phyloP scores from a whole-genome alignment of 345 rosid genomes.

The Eutrema japonicum region DNA sequence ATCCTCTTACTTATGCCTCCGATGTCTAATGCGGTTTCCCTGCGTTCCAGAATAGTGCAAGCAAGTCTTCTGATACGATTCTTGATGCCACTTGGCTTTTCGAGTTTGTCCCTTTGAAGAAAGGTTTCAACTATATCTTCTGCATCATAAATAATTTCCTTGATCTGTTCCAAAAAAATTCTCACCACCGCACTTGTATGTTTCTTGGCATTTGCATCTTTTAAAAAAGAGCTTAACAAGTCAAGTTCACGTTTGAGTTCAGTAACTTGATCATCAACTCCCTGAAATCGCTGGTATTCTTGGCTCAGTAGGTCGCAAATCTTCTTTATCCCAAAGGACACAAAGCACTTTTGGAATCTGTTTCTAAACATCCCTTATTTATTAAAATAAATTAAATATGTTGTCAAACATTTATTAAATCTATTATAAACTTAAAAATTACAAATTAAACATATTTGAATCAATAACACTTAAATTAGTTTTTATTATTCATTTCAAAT shows the following conservation, averaged over 20 bases:
- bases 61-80: neutral
- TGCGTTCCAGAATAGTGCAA: neutral
- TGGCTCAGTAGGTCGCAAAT: conserved; percentile 25
- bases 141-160: conserved; percentile 34
- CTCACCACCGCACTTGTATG: conserved; percentile 30
- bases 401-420: too few relatives aligned
- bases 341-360: neutral
- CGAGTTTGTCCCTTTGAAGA: neutral
- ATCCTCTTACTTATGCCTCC: neutral
- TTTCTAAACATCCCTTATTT: too few relatives aligned
- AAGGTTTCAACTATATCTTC: conserved; percentile 42
- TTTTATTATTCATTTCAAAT: too few relatives aligned
- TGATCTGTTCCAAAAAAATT: conserved; percentile 36
- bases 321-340: conserved; percentile 35
- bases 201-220: conserved; percentile 42
- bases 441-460: too few relatives aligned
- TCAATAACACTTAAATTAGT: too few relatives aligned
- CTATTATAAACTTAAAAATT: too few relatives aligned
- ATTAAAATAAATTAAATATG: too few relatives aligned
- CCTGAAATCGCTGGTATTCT: neutral
- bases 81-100: neutral
- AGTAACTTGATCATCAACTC: conserved; percentile 17
- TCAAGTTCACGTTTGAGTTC: conserved; percentile 29
- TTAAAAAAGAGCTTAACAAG: conserved; percentile 33
- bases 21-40: neutral